Base-by-base conservation (phyloP, 108 stramenopile genomes). In the Epithemia pelagica region DNA sequence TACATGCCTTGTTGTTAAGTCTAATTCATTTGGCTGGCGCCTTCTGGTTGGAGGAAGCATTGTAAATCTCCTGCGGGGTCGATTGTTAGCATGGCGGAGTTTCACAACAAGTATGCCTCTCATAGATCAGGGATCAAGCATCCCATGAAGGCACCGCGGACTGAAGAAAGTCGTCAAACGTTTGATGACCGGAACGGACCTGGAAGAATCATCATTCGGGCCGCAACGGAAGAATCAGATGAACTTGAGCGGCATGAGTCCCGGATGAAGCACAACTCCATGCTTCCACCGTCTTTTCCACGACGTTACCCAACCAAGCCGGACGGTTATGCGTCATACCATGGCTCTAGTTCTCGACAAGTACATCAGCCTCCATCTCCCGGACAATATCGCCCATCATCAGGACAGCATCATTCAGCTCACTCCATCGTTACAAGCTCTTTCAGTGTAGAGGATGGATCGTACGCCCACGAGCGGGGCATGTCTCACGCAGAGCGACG, bases 351-450 rank as follows among this genome's bases (percentile, higher is more conserved):
- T 15, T 46, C 37, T 46, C 37, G 37, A 46, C 37, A 5, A 10
- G 37, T 5, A 46, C 37, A 46, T 46, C 37, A 46, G 37, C 37
- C 37, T 5, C 37, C 37, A 46, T 46, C 37, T 10, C 37, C 37
- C 15, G 37, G 10, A 46, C 37, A 46, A 10, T 46, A 46, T 15
- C 37, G 37, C 37, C 37, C 37, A 15, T 46, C 37, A 15, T 46
- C 37, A 10, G 37, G 37, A 15, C 37, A 46, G 15, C 37, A 46
- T 46, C 37, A 46, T 46, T 46, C 37, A 10, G 37, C 21, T 27
- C 65, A 66, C 27, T 66, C 65, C 18, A 51, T 66, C 10, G 53
- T 66, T 2, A 66, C 65, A 54, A 66, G 28, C 7, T 66, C 65
- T 20, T 66, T 66, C 65, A 66, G 65, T 54, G 65, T 31, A 23